phyloP scores from a whole-genome alignment of 2,329 filamentous ascomycete species.

The Aspergillus piperis region DNA sequence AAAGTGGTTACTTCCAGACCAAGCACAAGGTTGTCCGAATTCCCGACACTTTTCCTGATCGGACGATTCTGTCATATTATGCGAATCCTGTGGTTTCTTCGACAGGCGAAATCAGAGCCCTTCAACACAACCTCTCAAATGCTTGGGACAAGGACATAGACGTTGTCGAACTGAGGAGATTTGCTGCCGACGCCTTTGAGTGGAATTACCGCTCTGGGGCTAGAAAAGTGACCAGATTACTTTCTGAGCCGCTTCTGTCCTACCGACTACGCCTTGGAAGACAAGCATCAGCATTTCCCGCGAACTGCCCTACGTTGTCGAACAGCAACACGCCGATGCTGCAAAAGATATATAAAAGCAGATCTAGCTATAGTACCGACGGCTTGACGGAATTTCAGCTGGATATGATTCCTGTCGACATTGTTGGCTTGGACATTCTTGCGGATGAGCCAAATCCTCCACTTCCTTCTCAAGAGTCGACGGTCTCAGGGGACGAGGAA shows the following conservation, averaged over 20 bases:
- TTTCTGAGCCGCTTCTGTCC: slow-evolving; percentile 76
- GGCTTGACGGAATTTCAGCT: slow-evolving; percentile 75
- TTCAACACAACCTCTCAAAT: slow-evolving; percentile 53
- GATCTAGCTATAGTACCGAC: slow-evolving; percentile 74
- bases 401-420: slow-evolving; percentile 71
- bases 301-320: slow-evolving; percentile 34
- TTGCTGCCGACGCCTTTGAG: slow-evolving; percentile 77
- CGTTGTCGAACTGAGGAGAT: slow-evolving; percentile 67
- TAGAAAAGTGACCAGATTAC: slow-evolving; percentile 76
- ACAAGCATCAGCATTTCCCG: slow-evolving; percentile 38
- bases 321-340: slow-evolving; percentile 59
- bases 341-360: slow-evolving; percentile 65
- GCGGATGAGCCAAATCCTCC: slow-evolving; percentile 67
- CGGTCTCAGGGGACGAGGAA: slow-evolving; percentile 35
- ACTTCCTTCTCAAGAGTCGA: slow-evolving; percentile 32
- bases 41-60: slow-evolving; percentile 77
- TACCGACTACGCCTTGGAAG: slow-evolving; percentile 50
- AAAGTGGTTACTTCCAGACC: slow-evolving; percentile 74
- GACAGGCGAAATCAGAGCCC: slow-evolving; percentile 54
- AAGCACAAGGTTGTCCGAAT: slow-evolving; percentile 74
- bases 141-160: slow-evolving; percentile 67
- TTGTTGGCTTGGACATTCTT: slow-evolving; percentile 76
- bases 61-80: slow-evolving; percentile 80
- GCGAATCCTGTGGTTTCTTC: slow-evolving; percentile 81
- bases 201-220: slow-evolving; percentile 80